Conservation (phyloP, 1,139 yeast genomes). For the Hemisphaericaspora xylofermentans region DNA sequence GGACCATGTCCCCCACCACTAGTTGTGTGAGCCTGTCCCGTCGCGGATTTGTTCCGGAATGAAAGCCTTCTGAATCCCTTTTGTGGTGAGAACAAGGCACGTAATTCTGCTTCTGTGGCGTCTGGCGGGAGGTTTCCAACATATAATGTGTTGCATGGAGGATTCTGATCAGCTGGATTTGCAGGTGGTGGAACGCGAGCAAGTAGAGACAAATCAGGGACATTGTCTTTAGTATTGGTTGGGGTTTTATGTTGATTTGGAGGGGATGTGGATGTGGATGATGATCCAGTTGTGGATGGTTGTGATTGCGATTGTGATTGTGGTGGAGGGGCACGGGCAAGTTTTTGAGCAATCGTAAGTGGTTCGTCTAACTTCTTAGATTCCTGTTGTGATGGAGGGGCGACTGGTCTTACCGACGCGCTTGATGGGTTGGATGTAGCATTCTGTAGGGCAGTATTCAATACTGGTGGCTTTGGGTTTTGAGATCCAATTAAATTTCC, state of each 20-base stretch:
- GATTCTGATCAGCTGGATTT: constrained; percentile 98
- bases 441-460: constrained; percentile 3
- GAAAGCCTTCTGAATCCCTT: constrained; percentile 90
- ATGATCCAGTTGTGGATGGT: constrained; percentile 12
- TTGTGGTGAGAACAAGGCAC: constrained; percentile 83
- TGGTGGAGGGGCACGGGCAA: constrained; percentile 5
- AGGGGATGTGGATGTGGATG: constrained; percentile 8
- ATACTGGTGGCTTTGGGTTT: constrained; percentile 1
- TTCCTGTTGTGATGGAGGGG: constrained; percentile 13
- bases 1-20: constrained; percentile 74
- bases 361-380: constrained; percentile 5
- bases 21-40: constrained; percentile 16
- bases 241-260: constrained; percentile 7
- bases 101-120: constrained; percentile 90
- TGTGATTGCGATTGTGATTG: constrained; percentile 9
- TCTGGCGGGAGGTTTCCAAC: constrained; percentile 98
- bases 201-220: constrained; percentile 71
- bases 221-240: constrained; percentile 24
- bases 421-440: constrained; percentile 20
- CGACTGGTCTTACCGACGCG: constrained; percentile 15
- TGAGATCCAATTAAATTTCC: constrained; percentile 7
- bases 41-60: constrained; percentile 67
- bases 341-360: constrained; percentile 1
- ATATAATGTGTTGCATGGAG: constrained; percentile 94
- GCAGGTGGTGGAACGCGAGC: constrained; percentile 94